phyloP scores from a whole-genome alignment of 805 yeast species.

The Scheffersomyces amazonensis region DNA sequence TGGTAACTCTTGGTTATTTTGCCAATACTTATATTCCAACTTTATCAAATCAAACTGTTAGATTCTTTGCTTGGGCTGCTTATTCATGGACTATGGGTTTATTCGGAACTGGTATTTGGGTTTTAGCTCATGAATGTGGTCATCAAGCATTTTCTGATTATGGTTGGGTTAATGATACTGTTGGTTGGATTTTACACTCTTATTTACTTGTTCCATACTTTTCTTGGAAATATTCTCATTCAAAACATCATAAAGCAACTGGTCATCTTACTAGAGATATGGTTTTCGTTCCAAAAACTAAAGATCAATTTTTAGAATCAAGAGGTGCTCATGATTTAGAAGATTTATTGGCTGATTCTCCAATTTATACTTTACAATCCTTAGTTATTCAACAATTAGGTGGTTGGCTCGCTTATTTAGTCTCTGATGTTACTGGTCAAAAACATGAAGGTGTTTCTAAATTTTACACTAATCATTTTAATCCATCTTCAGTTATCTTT shows the following conservation, averaged over 20 bases:
- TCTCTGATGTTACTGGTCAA: constrained; percentile 59
- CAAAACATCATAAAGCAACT: constrained; percentile 63
- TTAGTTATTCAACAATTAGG: constrained; percentile 54
- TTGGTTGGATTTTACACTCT: constrained; percentile 63
- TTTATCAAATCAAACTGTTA: constrained; percentile 38
- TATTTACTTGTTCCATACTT: constrained; percentile 58
- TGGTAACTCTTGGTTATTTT: constrained; percentile 39
- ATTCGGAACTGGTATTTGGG: constrained; percentile 59
- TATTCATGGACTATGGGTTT: constrained; percentile 52
- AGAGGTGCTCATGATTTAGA: constrained; percentile 31
- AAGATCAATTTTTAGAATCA: constrained; percentile 39
- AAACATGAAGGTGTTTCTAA: constrained; percentile 35
- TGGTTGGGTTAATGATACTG: constrained; percentile 48
- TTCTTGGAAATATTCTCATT: constrained; percentile 60
- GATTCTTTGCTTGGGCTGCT: constrained; percentile 58
- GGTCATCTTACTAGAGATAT: constrained; percentile 60
- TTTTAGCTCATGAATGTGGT: constrained; percentile 64
- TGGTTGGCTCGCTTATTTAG: constrained; percentile 51
- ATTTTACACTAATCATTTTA: constrained; percentile 48
- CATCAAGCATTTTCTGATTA: constrained; percentile 61
- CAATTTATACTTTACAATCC: constrained; percentile 42
- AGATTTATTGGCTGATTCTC: constrained; percentile 55
- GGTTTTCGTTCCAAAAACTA: constrained; percentile 57
- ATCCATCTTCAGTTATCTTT: constrained; percentile 54
- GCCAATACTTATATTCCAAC: constrained; percentile 48